A percentile compares a stretch with the other conserved stretches of the same genome.
Conservation (phyloP, 2,329 filamentous ascomycete genomes). For the Penicillium sp. region DNA sequence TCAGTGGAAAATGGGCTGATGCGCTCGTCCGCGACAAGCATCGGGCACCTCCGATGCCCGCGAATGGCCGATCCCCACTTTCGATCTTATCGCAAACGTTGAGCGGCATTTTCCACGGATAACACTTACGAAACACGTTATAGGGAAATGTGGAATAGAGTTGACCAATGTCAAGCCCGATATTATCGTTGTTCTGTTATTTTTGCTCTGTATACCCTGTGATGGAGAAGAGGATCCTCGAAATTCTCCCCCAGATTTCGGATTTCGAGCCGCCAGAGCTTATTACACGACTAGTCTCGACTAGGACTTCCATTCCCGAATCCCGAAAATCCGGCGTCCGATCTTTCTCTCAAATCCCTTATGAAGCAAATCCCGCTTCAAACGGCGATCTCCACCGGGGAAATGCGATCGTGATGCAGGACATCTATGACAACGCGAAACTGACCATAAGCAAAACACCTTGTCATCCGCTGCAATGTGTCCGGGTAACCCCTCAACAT, state of each 20-base stretch:
- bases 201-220: background rate
- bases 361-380: constrained; percentile 2
- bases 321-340: constrained; percentile 21
- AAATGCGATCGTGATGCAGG: background rate
- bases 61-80: constrained; percentile 28
- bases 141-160: background rate
- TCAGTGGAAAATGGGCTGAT: constrained; percentile 17
- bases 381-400: constrained; percentile 21
- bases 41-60: constrained; percentile 44
- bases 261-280: constrained; percentile 1
- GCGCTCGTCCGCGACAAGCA: constrained; percentile 9
- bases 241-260: constrained; percentile 3
- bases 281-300: background rate
- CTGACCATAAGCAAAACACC: too few species aligned
- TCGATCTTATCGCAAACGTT: constrained; percentile 31
- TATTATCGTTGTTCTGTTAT: background rate
- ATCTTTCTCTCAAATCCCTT: background rate
- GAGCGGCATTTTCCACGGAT: background rate
- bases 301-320: constrained; percentile 6
- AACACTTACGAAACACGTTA: background rate
- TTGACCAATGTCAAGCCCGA: background rate
- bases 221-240: background rate
- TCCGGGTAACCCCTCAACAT: too few species aligned
- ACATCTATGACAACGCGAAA: background rate
- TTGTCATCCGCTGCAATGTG: too few species aligned